These are phyloP conservation scores for Populus hybrid DNA, from an alignment of 441 rosid species.

Conservation along the genomic window DNA sequence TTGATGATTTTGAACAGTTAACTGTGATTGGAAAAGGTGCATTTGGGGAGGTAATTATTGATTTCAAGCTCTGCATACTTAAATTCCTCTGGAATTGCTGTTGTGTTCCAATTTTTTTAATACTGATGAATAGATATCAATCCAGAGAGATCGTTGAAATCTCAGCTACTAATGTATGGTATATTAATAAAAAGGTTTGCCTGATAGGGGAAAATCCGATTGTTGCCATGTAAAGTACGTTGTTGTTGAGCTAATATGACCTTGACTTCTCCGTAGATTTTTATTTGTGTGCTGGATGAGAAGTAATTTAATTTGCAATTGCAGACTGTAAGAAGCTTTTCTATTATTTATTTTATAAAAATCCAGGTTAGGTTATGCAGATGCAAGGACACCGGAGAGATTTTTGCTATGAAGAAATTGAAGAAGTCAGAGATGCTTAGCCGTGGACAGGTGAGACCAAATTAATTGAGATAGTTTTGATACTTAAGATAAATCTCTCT, in stretches of 20 bases:
- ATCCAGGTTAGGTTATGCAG: slow-evolving; percentile 80
- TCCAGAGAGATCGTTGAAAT: no score
- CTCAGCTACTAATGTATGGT: neutral
- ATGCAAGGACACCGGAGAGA: slow-evolving; percentile 70
- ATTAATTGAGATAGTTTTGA: slow-evolving; percentile 2
- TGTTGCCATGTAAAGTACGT: neutral
- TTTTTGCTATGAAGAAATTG: slow-evolving; percentile 89
- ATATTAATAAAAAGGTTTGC: neutral
- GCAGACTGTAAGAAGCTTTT: neutral
- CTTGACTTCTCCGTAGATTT: neutral
- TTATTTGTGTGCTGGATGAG: neutral
- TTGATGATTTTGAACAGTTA: slow-evolving; percentile 85
- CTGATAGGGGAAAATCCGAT: neutral
- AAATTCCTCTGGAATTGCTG: neutral
- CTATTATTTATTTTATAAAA: neutral
- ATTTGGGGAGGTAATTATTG: slow-evolving; percentile 71
- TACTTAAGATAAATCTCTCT: neutral
- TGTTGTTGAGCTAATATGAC: neutral
- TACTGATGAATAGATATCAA: neutral
- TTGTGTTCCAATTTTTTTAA: neutral
- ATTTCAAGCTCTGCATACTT: neutral
- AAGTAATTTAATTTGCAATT: neutral
- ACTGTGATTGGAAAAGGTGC: slow-evolving; percentile 92
- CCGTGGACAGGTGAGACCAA: slow-evolving; percentile 76
- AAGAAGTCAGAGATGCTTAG: slow-evolving; percentile 96